Evolutionary conservation across 768 basidiomycete genomes (phyloP), one percentile per base, ranked within the genome.

Genomic region (Boletus barrowsii): DNA sequence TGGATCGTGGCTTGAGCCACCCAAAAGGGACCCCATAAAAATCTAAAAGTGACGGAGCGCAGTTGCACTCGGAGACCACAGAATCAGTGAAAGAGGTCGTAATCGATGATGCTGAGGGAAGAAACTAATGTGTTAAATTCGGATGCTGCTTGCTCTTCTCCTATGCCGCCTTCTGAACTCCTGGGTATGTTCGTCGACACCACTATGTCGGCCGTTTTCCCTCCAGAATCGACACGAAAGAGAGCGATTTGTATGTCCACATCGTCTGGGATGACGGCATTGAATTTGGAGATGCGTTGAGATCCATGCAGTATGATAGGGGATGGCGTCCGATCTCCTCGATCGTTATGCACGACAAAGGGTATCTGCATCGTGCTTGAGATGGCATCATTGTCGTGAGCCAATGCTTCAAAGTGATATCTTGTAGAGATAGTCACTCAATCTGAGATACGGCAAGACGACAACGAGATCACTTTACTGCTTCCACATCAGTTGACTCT

Each of bases 401-500:
- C 95, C 42, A 98, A 72, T 1, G 93, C 87, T 49, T 84, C 79
- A 59, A 97, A 97, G 73, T 97, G 95, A 63, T 87, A 93, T 69
- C 96, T 99, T 70, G 50, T 10, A 30, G 29, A 10, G 32, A 51
- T 1, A 30, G 42, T 64, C 51, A 56, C 52, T 49, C 18, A 18
- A 43, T 36, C 40, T 48, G 39, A 46, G 36, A 39, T 26, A 35
- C 29, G 40, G 48, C 47, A 41, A 44, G 42, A 44, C 59, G 42
- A 58, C 10, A 29, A 42, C 18, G 18, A 48, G 52, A 69, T 76
- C 67, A 29, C 94, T 79, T 86, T 61, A 83, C 81, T 46, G 92
- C 92, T 42, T 87, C 82, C 42, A 75, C 64, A 36, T 77, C 75
- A 52, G 83, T 77, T 13, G 65, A 58, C n/a, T 72, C 69, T 33